Evolutionary conservation across 2,329 filamentous ascomycete genomes (phyloP).

Genomic region (Fusarium sp.): DNA sequence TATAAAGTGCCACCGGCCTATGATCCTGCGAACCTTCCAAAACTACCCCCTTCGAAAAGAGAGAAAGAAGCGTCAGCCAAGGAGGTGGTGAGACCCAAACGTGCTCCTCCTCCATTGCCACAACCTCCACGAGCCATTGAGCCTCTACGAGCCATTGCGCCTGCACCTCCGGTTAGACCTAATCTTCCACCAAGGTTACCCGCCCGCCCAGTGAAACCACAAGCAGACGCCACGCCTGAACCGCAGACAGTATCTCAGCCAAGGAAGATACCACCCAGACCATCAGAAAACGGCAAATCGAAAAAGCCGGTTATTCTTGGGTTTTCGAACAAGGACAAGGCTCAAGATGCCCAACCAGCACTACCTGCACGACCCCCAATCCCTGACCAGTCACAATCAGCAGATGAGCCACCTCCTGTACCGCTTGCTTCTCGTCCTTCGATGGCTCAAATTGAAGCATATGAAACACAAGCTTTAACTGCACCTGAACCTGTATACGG

Average conservation of each 20-base stretch:
- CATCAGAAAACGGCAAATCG: constrained; percentile 26
- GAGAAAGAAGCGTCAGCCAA: constrained; percentile 60
- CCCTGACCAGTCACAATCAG: constrained; percentile 29
- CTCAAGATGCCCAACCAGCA: constrained; percentile 23
- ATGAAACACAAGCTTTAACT: constrained; percentile 50
- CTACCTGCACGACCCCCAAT: constrained; percentile 34
- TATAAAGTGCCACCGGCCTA: constrained; percentile 68
- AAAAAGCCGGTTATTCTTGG: constrained; percentile 36
- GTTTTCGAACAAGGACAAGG: constrained; percentile 25
- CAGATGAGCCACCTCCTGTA: constrained; percentile 63
- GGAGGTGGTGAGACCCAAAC: constrained; percentile 41
- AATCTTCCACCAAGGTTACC: constrained; percentile 64
- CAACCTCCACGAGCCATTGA: constrained; percentile 43
- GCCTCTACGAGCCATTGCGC: constrained; percentile 45
- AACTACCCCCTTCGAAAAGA: constrained; percentile 66
- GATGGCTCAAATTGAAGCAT: constrained; percentile 62
- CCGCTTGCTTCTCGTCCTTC: constrained; percentile 66
- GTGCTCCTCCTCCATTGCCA: constrained; percentile 30
- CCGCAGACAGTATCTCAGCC: constrained; percentile 20
- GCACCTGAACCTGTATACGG: constrained; percentile 46
- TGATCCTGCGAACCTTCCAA: constrained; percentile 67
- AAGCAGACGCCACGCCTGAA: constrained; percentile 22
- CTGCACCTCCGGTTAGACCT: constrained; percentile 51
- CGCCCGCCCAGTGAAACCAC: constrained; percentile 57
- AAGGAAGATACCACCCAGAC: constrained; percentile 35